Conservation (phyloP, 305 asterid species). For the Salvia sclarea region DNA sequence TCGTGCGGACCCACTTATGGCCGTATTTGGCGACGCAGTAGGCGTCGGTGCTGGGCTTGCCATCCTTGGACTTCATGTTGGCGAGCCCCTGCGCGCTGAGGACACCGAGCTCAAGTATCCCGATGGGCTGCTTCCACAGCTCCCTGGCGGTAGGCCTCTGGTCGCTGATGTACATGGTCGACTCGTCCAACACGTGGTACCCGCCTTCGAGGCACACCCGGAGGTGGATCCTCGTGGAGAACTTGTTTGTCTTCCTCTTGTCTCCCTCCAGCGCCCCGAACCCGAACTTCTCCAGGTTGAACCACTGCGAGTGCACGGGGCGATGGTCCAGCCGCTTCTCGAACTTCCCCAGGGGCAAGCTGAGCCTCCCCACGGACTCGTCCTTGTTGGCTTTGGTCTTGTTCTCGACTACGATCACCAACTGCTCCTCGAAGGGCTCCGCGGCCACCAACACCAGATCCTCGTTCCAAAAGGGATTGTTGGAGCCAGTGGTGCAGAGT, state of each 20-base stretch:
- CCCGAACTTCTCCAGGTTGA: conserved; percentile 44
- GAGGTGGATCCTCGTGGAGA: conserved; percentile 48
- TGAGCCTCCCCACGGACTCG: conserved; percentile 29
- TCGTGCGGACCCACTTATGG: conserved; percentile 54
- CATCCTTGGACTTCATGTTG: conserved; percentile 44
- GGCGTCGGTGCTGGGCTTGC: conserved; percentile 43
- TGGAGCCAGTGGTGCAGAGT: conserved; percentile 27
- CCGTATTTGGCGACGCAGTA: conserved; percentile 60
- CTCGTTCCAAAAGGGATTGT: conserved; percentile 55
- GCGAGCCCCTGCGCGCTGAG: conserved; percentile 45
- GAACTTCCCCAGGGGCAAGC: conserved; percentile 32
- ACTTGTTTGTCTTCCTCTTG: conserved; percentile 45
- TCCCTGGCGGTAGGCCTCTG: conserved; percentile 51
- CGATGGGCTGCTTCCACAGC: conserved; percentile 50
- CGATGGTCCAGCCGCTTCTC: conserved; percentile 52
- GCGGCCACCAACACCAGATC: conserved; percentile 54
- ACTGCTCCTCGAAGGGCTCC: conserved; percentile 55
- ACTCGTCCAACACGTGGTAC: conserved; percentile 56
- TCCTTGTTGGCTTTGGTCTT: conserved; percentile 35
- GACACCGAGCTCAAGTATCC: conserved; percentile 55
- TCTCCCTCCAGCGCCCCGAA: conserved; percentile 43
- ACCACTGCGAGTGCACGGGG: conserved; percentile 47
- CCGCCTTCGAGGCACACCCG: conserved; percentile 57
- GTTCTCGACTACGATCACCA: conserved; percentile 43
- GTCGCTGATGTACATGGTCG: conserved; percentile 52